phyloP scores from a whole-genome alignment of 2,329 filamentous ascomycete species.

The Phialophora verrucosa region DNA sequence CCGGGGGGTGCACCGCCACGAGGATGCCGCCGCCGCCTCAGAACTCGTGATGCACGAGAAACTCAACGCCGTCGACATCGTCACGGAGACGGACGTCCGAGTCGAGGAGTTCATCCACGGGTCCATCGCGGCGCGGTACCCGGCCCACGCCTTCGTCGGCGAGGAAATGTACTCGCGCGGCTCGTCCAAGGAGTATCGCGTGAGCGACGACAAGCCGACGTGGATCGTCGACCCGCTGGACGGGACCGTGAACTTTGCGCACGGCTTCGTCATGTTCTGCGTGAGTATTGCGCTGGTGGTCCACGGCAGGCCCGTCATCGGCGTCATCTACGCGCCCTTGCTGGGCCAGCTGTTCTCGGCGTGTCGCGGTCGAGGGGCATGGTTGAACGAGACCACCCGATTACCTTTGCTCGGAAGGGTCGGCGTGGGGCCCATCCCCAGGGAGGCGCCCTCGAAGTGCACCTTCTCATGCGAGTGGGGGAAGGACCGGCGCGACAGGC shows the following conservation, averaged over 20 bases:
- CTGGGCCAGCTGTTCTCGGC: slow-evolving; percentile 72
- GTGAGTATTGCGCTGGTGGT: slow-evolving; percentile 75
- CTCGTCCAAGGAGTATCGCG: slow-evolving; percentile 70
- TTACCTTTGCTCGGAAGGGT: slow-evolving; percentile 64
- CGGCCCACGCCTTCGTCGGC: slow-evolving; percentile 74
- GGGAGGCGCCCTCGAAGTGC: slow-evolving; percentile 69
- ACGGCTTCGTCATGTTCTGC: slow-evolving; percentile 81
- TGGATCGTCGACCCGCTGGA: slow-evolving; percentile 81
- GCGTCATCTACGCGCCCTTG: slow-evolving; percentile 75
- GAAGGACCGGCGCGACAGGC: slow-evolving; percentile 71
- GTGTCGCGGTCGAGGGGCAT: slow-evolving; percentile 69
- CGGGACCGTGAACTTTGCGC: slow-evolving; percentile 80
- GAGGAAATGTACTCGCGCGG: slow-evolving; percentile 71
- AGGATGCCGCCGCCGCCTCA: too few relatives aligned
- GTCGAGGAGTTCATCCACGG: slow-evolving; percentile 73
- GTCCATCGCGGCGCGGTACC: slow-evolving; percentile 65
- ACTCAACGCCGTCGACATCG: slow-evolving; percentile 76
- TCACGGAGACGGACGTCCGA: slow-evolving; percentile 77
- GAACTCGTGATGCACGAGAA: slow-evolving; percentile 64
- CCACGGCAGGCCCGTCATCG: slow-evolving; percentile 65
- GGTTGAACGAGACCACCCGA: slow-evolving; percentile 67
- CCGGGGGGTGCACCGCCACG: too few relatives aligned
- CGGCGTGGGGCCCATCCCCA: slow-evolving; percentile 66
- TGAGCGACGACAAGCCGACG: slow-evolving; percentile 63
- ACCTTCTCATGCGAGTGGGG: slow-evolving; percentile 80